Percentiles rank a stretch among this genome's conserved stretches.
These are phyloP conservation scores for Onygenales sp. DNA, from an alignment of 2,329 filamentous ascomycete genomes.

Conservation along the genomic window DNA sequence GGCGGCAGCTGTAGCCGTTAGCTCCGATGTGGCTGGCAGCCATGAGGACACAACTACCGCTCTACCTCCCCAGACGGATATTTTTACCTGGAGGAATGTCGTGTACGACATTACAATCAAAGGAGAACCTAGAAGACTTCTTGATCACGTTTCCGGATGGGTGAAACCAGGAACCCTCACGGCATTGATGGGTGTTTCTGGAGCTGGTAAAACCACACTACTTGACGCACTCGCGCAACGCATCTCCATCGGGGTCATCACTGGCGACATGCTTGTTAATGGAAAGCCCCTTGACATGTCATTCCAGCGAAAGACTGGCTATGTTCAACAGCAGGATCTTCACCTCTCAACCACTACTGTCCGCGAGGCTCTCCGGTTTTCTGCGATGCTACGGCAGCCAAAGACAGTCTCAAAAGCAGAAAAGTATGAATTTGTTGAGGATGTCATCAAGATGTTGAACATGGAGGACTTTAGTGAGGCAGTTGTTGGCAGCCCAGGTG, in stretches of 20 bases:
- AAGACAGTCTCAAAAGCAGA: slow-evolving; percentile 58
- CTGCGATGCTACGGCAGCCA: slow-evolving; percentile 73
- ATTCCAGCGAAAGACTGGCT: slow-evolving; percentile 58
- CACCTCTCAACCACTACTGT: slow-evolving; percentile 78
- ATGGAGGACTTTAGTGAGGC: slow-evolving; percentile 87
- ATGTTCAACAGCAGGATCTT: slow-evolving; percentile 63
- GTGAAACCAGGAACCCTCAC: slow-evolving; percentile 49
- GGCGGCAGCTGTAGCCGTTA: slow-evolving; percentile 2
- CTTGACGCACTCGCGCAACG: slow-evolving; percentile 50
- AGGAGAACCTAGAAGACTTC: slow-evolving; percentile 40
- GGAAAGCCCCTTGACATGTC: slow-evolving; percentile 46
- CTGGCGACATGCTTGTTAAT: slow-evolving; percentile 58
- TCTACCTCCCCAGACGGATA: slow-evolving; percentile 27
- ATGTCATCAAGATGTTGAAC: slow-evolving; percentile 76
- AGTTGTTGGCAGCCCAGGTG: slow-evolving; percentile 75
- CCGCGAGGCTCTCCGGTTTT: slow-evolving; percentile 77
- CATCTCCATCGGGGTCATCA: slow-evolving; percentile 53
- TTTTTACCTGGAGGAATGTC: slow-evolving; percentile 47
- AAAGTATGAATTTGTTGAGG: slow-evolving; percentile 76
- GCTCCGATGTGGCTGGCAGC: slow-evolving; percentile 5
- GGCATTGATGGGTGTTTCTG: slow-evolving; percentile 53
- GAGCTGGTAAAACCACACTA: slow-evolving; percentile 54
- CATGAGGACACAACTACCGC: slow-evolving; percentile 11
- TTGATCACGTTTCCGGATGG: slow-evolving; percentile 46
- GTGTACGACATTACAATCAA: slow-evolving; percentile 46